A percentile compares a stretch with the other conserved stretches of the same genome.
phyloP scores from a whole-genome alignment of 2,329 filamentous ascomycete genomes.

The Calonectria pseudoturangicola region DNA sequence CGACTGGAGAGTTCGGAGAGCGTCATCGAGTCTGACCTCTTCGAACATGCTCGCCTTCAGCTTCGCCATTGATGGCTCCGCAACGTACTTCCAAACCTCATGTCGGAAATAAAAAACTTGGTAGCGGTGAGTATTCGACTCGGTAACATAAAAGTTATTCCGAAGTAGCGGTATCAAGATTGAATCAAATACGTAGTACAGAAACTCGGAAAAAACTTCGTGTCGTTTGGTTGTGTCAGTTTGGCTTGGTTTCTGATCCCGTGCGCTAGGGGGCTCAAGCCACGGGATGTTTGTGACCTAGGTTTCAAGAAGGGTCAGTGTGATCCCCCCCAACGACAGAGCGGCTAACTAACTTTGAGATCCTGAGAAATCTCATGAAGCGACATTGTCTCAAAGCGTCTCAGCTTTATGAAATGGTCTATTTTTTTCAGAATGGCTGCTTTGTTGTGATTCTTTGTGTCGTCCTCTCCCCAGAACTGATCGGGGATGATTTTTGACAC shows the following conservation, averaged over 20 bases:
- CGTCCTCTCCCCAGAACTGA: slow-evolving; percentile 81
- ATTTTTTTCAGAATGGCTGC: slow-evolving; percentile 78
- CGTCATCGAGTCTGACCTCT: slow-evolving; percentile 78
- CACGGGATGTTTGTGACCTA: slow-evolving; percentile 83
- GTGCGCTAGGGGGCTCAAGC: slow-evolving; percentile 76
- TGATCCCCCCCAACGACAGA: too few species aligned
- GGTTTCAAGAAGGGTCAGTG: slow-evolving; percentile 20
- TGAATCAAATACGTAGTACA: slow-evolving; percentile 96
- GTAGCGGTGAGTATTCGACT: slow-evolving; percentile 87
- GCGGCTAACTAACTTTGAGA: slow-evolving; percentile 75
- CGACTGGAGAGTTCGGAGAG: slow-evolving; percentile 74
- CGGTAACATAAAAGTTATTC: slow-evolving; percentile 94
- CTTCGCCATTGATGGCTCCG: slow-evolving; percentile 80
- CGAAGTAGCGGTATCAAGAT: slow-evolving; percentile 90
- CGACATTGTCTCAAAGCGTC: slow-evolving; percentile 87
- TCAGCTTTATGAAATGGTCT: slow-evolving; percentile 85
- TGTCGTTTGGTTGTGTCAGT: slow-evolving; percentile 84
- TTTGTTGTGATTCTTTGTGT: slow-evolving; percentile 75
- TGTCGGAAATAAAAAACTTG: slow-evolving; percentile 95
- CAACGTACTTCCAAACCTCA: slow-evolving; percentile 88
- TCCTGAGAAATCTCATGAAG: slow-evolving; percentile 86
- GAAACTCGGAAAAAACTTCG: slow-evolving; percentile 87
- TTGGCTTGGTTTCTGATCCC: slow-evolving; percentile 75
- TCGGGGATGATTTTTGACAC: slow-evolving; percentile 83
- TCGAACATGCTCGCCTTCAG: slow-evolving; percentile 87